phyloP scores from a whole-genome alignment of 75 land plant species.

The Cunninghamia lanceolata region DNA sequence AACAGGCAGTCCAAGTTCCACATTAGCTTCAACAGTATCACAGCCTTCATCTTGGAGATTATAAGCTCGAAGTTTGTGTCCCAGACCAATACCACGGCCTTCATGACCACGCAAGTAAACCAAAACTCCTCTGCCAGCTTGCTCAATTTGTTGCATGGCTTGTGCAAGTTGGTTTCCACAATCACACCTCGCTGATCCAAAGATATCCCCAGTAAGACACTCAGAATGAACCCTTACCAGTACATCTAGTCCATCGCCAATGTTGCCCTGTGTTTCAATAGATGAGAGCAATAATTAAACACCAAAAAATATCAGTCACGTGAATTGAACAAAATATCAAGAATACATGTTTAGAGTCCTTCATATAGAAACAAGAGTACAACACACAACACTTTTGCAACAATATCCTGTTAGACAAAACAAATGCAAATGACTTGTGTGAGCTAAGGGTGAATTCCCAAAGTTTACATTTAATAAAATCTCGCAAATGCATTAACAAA shows the following conservation, averaged over 20 bases:
- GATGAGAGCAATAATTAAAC: background rate
- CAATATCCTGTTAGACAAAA: background rate
- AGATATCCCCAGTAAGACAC: conserved; percentile 95
- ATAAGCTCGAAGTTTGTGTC: conserved; percentile 94
- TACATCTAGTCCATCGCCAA: conserved; percentile 90
- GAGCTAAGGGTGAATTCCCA: background rate
- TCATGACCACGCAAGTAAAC: conserved; percentile 97
- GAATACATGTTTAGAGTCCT: background rate
- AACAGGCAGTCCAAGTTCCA: conserved; percentile 85
- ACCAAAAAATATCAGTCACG: background rate
- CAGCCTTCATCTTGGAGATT: conserved; percentile 91
- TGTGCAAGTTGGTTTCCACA: conserved; percentile 91
- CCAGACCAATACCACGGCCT: conserved; percentile 96
- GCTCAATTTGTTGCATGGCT: conserved; percentile 81
- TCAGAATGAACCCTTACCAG: conserved; percentile 96
- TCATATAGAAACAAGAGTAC: background rate
- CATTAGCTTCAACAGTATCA: conserved; percentile 97
- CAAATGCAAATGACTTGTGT: background rate
- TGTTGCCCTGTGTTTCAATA: conserved; percentile 63
- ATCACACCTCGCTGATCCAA: conserved; percentile 94
- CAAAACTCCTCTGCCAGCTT: conserved; percentile 83
- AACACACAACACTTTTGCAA: background rate
- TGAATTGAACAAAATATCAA: background rate
- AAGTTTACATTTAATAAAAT: background rate
- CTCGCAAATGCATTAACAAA: background rate